Base-by-base conservation (phyloP, 1,284 basidiomycete species). In the Microbotryum saponariae region DNA sequence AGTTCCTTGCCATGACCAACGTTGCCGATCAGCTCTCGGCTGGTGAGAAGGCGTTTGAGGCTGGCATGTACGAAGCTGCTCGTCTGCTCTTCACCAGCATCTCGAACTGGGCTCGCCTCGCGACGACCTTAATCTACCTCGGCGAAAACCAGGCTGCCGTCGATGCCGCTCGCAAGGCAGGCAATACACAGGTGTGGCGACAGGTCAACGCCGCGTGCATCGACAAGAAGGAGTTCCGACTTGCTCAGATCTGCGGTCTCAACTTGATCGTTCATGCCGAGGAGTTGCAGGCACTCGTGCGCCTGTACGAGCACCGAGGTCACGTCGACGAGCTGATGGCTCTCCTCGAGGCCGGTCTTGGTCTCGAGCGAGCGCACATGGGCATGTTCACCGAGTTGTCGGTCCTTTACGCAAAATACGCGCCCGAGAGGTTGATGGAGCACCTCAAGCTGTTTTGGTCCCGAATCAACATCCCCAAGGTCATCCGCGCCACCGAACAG, bases 101-200 rank as follows among this genome's bases (percentile, higher is more conserved):
- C 71, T 96, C 91, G 6, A 98, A 99, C 79, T 98, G 93, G 88
- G 96, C 96, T 50, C 84, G 96, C 65, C 81, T 99, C 63, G 96
- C 96, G 2, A 98, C 96, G 1, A 99, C 96, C 9, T 84, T 97
- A 72, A 97, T 99, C 75, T 99, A 98, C 78, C 83, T 99, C 55
- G 90, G 91, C 60, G 94, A 99, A 78, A 97, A 97, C 76, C 94
- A 97, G 77, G 85, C 89, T 57, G 96, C 96, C 21, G 96, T 99
- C 21, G 96, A 98, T 77, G 96, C 94, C 67, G 96, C 96, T 21
- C 83, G 96, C 67, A 99, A 99, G 77, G 96, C 96, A 21, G 96
- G 96, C 37, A 98, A 98, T 76, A 99, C 96, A 12, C 91, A 96
- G 87, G 96, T 98, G n/a, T 99, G 96, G 96, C 97, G 97, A 79